These are phyloP conservation scores for Sphagnum tenellum DNA, from an alignment of 225 moss, liverwort and hornwort species.

Conservation along the genomic window DNA sequence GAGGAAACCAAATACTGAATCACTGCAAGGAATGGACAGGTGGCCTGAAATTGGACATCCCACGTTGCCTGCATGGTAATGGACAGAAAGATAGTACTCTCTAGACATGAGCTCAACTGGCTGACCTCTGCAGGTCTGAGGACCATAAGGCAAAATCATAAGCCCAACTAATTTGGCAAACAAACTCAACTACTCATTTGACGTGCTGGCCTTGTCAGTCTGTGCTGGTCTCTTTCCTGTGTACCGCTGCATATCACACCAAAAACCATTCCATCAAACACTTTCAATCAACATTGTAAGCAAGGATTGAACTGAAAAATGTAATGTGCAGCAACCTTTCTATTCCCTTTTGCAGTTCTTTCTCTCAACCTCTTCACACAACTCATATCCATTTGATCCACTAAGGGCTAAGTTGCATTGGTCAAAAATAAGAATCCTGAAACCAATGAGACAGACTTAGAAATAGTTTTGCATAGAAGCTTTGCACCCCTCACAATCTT, in stretches of 20 bases:
- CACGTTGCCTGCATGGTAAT: too few species aligned
- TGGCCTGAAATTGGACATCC: too few species aligned
- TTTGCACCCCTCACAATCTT: neutral
- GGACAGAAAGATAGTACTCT: too few species aligned
- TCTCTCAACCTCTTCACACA: too few species aligned
- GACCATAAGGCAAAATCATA: conserved; percentile 35
- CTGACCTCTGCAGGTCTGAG: conserved; percentile 21
- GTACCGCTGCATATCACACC: conserved; percentile 62
- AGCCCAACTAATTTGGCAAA: conserved; percentile 7
- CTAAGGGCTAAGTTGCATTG: too few species aligned
- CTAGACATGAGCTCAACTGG: neutral
- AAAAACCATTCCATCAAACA: conserved; percentile 1
- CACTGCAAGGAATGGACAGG: too few species aligned
- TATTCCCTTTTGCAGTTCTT: too few species aligned
- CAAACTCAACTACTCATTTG: conserved; percentile 61
- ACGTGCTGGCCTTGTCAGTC: conserved; percentile 99
- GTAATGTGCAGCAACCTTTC: too few species aligned
- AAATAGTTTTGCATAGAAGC: neutral
- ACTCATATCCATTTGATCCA: too few species aligned
- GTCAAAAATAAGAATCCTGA: too few species aligned
- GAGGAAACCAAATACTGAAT: too few species aligned
- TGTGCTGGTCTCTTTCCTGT: conserved; percentile 67
- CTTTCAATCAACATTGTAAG: neutral
- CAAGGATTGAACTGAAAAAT: too few species aligned
- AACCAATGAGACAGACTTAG: neutral